Percentiles rank a stretch among this genome's conserved stretches.
Evolutionary conservation across 768 basidiomycete genomes (phyloP).

Genomic region (Hypsizygus marmoreus): DNA sequence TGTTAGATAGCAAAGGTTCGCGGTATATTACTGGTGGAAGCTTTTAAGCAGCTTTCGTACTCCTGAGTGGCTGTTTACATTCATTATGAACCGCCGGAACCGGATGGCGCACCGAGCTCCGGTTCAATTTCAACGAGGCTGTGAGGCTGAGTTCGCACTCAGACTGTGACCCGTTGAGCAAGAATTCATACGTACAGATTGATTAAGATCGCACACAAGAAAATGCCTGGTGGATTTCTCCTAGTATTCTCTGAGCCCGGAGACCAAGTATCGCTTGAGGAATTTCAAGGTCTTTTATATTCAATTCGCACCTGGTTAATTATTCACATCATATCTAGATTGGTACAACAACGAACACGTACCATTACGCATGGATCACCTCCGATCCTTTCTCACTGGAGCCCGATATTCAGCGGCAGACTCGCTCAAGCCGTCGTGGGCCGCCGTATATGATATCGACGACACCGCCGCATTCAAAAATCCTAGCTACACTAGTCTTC

Average conservation of each 20-base stretch:
- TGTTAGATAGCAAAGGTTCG: too few relatives aligned
- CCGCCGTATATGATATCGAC: conserved; percentile 53
- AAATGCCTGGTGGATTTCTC: conserved; percentile 48
- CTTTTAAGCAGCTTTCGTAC: too few relatives aligned
- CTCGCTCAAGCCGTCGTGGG: conserved; percentile 39
- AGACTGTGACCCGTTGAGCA: too few relatives aligned
- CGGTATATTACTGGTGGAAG: too few relatives aligned
- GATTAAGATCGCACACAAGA: not conserved
- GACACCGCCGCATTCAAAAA: conserved; percentile 41
- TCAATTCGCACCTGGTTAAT: not conserved
- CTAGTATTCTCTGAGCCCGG: conserved; percentile 50
- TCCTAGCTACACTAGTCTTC: conserved; percentile 44
- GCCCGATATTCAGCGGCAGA: conserved; percentile 46
- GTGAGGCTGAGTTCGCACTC: too few relatives aligned
- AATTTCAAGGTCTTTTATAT: conserved; percentile 43
- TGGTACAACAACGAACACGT: conserved; percentile 63
- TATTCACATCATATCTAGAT: conserved; percentile 25
- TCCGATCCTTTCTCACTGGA: conserved; percentile 48
- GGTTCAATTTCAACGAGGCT: too few relatives aligned
- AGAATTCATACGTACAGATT: too few relatives aligned
- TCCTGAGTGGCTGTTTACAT: too few relatives aligned
- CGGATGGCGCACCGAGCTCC: too few relatives aligned
- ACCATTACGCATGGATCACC: conserved; percentile 47
- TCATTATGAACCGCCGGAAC: too few relatives aligned
- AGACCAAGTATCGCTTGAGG: conserved; percentile 38